These are phyloP conservation scores for Pseudocercospora musae DNA, from an alignment of 2,329 filamentous ascomycete genomes.

Conservation along the genomic window DNA sequence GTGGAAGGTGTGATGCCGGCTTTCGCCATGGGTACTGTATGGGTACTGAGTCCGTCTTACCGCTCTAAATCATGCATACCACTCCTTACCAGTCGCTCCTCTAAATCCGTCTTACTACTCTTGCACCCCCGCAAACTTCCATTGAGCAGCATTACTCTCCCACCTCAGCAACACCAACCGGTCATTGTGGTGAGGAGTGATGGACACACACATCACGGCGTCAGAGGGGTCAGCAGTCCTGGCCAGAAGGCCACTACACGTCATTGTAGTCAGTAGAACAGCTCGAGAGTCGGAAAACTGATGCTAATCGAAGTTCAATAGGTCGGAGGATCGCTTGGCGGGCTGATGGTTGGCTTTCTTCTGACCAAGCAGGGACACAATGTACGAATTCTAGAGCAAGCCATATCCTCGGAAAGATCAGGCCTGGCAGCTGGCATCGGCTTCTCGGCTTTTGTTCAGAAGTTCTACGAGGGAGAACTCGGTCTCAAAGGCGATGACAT, in stretches of 20 bases:
- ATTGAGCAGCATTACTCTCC: neutral
- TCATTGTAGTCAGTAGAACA: neutral
- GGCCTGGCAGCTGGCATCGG: conserved; percentile 24
- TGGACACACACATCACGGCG: neutral
- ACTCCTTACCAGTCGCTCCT: too few relatives aligned
- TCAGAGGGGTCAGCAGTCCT: neutral
- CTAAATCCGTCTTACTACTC: neutral
- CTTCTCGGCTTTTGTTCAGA: conserved; percentile 13
- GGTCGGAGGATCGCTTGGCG: conserved; percentile 45
- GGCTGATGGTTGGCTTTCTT: conserved; percentile 41
- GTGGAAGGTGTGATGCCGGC: neutral
- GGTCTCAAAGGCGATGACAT: conserved; percentile 14
- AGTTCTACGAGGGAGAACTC: conserved; percentile 23
- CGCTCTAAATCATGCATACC: too few relatives aligned
- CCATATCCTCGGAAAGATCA: conserved; percentile 18
- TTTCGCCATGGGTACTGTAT: neutral
- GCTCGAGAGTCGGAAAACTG: too few relatives aligned
- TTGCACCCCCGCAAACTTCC: neutral
- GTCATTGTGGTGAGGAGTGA: neutral
- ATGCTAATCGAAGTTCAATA: neutral
- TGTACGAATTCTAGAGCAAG: conserved; percentile 37
- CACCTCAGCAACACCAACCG: too few relatives aligned
- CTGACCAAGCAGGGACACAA: conserved; percentile 43
- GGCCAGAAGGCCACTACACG: neutral
- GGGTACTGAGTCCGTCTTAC: neutral